Base-by-base conservation (phyloP, 208 protist genomes). In the Vickermania ingenoplastis region DNA sequence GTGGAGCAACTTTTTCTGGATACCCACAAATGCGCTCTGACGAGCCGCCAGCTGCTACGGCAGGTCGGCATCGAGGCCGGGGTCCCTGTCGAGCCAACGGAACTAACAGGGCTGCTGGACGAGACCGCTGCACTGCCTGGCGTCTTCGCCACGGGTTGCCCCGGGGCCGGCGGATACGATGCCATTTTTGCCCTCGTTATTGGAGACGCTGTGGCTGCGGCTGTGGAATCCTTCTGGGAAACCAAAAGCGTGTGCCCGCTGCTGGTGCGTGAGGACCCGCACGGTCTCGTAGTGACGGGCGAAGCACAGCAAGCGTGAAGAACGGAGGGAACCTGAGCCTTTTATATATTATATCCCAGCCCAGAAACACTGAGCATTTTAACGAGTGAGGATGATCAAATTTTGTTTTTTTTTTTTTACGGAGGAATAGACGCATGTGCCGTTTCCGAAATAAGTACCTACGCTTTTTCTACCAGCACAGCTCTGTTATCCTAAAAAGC, bases 101-200 rank as follows among this genome's bases (percentile, higher is more conserved):
- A 85, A 65, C 77, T 96, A 53, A 96, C 69, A 0, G 54, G 59
- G 29, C 58, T 97, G 26, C 73, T 97, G 1, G 65, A 98, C 59
- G 73, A 69, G 14, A 97, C 92, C 13, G 76, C 77, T 13, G 69
- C 67, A 0, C 69, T 97, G 58, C 71, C 82, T 2, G 94, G 94
- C 49, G 89, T 97, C 50, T 83, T 97, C 58, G 89, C 88, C 2
- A 92, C 91, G 13, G 96, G 94, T 53, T 95, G 91, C 57, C 92
- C 95, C 23, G 95, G 95, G 26, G 92, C 93, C 5, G 95, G 95
- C 55, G 95, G 95, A 29, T 97, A 93, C 70, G 95, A 97, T 56
- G 92, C 95, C 26, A 75, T 97, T 13, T 97, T 94, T 74, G 91
- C 87, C 25, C 64, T 96, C 1, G 80, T 81, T n/a, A 41, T 95